Evolutionary conservation across 805 yeast genomes (phyloP).

Genomic region (Pichia cabralensis): DNA sequence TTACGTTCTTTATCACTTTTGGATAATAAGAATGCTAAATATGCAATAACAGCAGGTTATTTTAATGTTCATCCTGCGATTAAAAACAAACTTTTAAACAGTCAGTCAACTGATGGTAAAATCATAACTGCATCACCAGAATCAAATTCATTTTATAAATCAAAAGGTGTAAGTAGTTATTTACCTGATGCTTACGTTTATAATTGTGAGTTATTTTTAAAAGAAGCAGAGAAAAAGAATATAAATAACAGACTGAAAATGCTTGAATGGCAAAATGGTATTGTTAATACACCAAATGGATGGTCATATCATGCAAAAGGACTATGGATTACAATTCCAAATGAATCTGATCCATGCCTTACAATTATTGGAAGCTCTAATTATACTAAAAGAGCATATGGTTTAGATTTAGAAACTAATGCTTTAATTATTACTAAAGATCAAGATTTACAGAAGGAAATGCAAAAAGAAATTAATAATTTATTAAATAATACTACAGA

Average conservation of each 20-base stretch:
- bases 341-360: conserved; percentile 49
- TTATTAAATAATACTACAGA: conserved; percentile 42
- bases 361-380: conserved; percentile 90
- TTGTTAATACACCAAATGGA: conserved; percentile 70
- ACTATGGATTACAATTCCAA: conserved; percentile 65
- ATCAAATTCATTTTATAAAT: conserved; percentile 87
- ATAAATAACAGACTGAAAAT: conserved; percentile 36
- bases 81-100: conserved; percentile 43
- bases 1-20: conserved; percentile 48
- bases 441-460: conserved; percentile 39
- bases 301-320: conserved; percentile 99
- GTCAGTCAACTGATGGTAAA: conserved; percentile 50
- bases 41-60: conserved; percentile 95
- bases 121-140: conserved; percentile 88
- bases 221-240: conserved; percentile 30
- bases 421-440: conserved; percentile 71
- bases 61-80: conserved; percentile 82
- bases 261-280: conserved; percentile 81
- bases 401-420: conserved; percentile 81
- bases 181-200: conserved; percentile 82
- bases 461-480: conserved; percentile 57
- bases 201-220: conserved; percentile 59
- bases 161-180: conserved; percentile 70
- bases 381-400: conserved; percentile 83
- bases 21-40: conserved; percentile 45